Evolutionary conservation across 2,329 filamentous ascomycete genomes (phyloP), one percentile per base, ranked within the genome.

Genomic region (Aureobasidium musti): DNA sequence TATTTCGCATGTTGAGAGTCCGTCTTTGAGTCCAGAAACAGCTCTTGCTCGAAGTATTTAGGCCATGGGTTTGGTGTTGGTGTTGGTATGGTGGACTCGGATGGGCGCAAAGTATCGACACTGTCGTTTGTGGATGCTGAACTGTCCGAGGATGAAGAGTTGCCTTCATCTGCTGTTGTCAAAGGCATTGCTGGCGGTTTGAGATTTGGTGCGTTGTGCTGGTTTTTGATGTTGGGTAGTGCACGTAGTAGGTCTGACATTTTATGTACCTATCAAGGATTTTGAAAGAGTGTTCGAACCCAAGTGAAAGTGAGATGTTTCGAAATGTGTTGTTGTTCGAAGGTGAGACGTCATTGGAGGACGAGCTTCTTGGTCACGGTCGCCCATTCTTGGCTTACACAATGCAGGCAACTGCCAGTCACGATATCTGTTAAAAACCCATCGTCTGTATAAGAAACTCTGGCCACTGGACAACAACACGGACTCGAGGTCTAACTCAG

Each of bases 111-210:
- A 3, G 76, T 77, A 52, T 73, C 72, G 68, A 98, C 85, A n/a
- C 94, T 98, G 30, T 93, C 92, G 3, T 92, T 92, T 1, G 93
- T 97, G 3, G 93, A 96, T 43, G 91, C 89, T n/a, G 92, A 97
- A 0, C 90, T 96, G 17, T 91, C 81, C 7, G 83, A 84, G 28
- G 77, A 78, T 41, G 78, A 79, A 56, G 79, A 78, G 23, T 49
- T 49, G 69, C 80, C 78, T 49, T 70, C 82, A 65, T 84, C 70
- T 39, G 64, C 57, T 39, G 70, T 54, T 65, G 70, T 65, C 86
- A 84, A 64, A 70, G 74, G 69, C 60, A 80, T 77, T 45, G 76
- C 71, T 41, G 81, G 43, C 33, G 67, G 39, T 50, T 54, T 52
- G 26, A 43, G 45, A 23, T 28, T 11, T 39, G 41, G 39, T 49